Evolutionary conservation across 2,329 filamentous ascomycete species (phyloP), one percentile per base, ranked within the genome.

Genomic region (Capronia coronata): DNA sequence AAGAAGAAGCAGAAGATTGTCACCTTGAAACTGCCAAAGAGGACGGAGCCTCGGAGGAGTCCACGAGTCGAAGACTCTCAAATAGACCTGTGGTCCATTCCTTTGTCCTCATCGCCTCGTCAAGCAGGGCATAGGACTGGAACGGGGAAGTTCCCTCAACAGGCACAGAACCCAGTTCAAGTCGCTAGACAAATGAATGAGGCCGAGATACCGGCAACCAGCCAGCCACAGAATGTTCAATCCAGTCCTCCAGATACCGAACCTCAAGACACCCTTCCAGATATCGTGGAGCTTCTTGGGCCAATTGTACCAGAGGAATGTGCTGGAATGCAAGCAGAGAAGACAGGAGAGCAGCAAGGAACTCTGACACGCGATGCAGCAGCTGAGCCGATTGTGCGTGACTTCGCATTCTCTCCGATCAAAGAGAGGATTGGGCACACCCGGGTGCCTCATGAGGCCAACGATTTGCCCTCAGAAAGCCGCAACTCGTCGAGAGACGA

Each of bases 21-120:
- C 13, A 34, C 50, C 21, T 43, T 57, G 27, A 59, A 57, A 30
- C 48, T 59, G 13, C 49, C 50, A 6, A 54, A 54, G 32, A 46
- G 50, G 13, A 30, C 22, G 6, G 14, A 13, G 25, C 7, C 18
- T 27, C 54, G 29, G 41, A 44, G 19, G 21, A 14, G 27, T 11
- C 7, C 43, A 11, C 40, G 43, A 7, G 42, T 56, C 30, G 58
- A 56, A 18, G 46, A 58, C 23, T 56, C 56, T 11, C 54, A 59
- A 44, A 34, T 30, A 19, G 49, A 52, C 35, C 10, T 59, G 8
- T 59, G 55, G 52, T 59, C 58, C 3, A 39, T 60, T 13, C 56
- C 54, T n/a, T 52, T 50, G n/a, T 59, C 58, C 25, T 57, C 53
- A n/a, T 45, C 57, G 16, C 49, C 43, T 23, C 37, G 48, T 18